Percentiles rank a stretch among this genome's conserved stretches.
Evolutionary conservation across 1,139 yeast species (phyloP).

Genomic region (Diutina sp.): DNA sequence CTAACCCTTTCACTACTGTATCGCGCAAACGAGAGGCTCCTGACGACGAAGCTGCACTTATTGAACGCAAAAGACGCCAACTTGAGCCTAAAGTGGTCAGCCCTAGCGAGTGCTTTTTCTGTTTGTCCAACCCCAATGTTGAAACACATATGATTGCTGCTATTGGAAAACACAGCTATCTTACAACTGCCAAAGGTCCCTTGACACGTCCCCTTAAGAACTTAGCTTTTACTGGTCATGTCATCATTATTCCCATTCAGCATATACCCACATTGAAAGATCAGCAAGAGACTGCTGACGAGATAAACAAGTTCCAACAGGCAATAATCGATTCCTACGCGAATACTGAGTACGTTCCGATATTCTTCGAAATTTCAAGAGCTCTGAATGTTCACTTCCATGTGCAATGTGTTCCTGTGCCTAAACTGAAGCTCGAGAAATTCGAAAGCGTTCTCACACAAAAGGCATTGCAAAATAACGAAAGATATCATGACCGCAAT

Average conservation of each 20-base stretch:
- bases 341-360: constrained; percentile 20
- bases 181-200: constrained; percentile 86
- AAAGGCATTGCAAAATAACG: constrained; percentile 35
- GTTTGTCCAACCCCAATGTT: constrained; percentile 67
- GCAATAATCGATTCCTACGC: constrained; percentile 35
- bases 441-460: constrained; percentile 23
- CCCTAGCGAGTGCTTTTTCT: constrained; percentile 65
- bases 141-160: constrained; percentile 75
- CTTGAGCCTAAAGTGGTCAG: constrained; percentile 21
- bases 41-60: neutral
- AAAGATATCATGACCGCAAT: constrained; percentile 25
- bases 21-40: neutral
- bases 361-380: constrained; percentile 52
- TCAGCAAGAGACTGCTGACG: constrained; percentile 17
- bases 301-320: constrained; percentile 24
- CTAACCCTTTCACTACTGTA: constrained; percentile 24
- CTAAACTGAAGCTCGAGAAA: constrained; percentile 11
- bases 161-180: constrained; percentile 51
- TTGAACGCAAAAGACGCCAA: constrained; percentile 6
- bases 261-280: constrained; percentile 36
- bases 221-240: constrained; percentile 65
- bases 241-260: constrained; percentile 68
- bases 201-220: constrained; percentile 35
- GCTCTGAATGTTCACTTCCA: constrained; percentile 50
- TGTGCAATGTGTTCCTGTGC: constrained; percentile 51